These are phyloP conservation scores for Entomortierella chlamydospora DNA, from an alignment of 192 early-diverging fungal species.

Conservation along the genomic window DNA sequence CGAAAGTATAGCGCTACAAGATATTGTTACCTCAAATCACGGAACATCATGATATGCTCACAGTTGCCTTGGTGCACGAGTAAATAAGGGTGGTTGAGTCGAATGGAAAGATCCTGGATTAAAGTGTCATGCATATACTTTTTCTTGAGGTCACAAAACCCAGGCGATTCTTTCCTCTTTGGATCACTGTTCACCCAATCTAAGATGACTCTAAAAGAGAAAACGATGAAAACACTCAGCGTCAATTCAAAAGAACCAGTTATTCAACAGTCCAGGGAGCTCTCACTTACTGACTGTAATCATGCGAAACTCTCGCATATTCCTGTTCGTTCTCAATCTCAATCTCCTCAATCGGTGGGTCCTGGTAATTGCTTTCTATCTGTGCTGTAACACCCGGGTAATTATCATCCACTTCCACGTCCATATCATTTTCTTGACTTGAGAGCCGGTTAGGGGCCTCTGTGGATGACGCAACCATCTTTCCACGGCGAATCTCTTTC, in stretches of 20 bases:
- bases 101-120: constrained; percentile 74
- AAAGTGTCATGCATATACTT: constrained; percentile 68
- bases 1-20: too few species aligned
- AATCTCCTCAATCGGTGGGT: constrained; percentile 22
- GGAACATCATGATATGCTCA: constrained; percentile 79
- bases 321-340: constrained; percentile 16
- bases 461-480: background rate
- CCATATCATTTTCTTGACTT: background rate
- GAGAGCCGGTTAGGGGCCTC: background rate
- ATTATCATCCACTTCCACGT: constrained; percentile 13
- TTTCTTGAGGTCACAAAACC: constrained; percentile 59
- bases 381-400: constrained; percentile 13
- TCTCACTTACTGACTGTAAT: constrained; percentile 72
- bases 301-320: constrained; percentile 33
- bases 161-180: constrained; percentile 60
- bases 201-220: constrained; percentile 64
- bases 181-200: constrained; percentile 73
- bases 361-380: background rate
- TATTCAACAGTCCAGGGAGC: background rate
- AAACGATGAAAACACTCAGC: background rate
- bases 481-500: background rate
- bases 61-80: constrained; percentile 85
- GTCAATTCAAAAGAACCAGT: background rate
- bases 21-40: constrained; percentile 68
- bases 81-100: constrained; percentile 73